phyloP scores from a whole-genome alignment of 1,284 basidiomycete species.

The Apiotrichum laibachii region DNA sequence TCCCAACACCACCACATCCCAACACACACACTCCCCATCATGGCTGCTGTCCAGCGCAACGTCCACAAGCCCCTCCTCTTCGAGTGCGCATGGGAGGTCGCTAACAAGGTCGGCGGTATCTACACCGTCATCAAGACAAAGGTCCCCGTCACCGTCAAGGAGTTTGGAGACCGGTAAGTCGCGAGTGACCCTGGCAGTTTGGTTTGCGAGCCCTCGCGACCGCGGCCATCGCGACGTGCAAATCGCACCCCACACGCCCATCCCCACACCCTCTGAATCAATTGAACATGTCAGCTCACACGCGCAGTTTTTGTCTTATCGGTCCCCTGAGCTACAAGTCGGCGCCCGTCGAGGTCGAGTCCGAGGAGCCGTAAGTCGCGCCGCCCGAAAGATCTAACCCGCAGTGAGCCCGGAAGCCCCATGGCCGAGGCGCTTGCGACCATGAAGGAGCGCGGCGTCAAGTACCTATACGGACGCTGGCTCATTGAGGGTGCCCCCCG shows the following conservation, averaged over 20 bases:
- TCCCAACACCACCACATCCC: neutral
- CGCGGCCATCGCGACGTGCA: neutral
- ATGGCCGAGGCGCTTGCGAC: slow-evolving; percentile 66
- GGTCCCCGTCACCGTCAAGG: slow-evolving; percentile 91
- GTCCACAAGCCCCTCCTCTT: slow-evolving; percentile 76
- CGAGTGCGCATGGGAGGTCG: slow-evolving; percentile 91
- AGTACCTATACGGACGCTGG: slow-evolving; percentile 94
- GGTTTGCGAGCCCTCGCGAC: no score
- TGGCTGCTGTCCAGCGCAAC: slow-evolving; percentile 57
- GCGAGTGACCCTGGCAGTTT: no score
- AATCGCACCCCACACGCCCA: neutral
- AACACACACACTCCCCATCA: neutral
- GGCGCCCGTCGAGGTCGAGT: slow-evolving; percentile 96
- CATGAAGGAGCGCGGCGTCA: slow-evolving; percentile 86
- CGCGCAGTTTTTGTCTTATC: slow-evolving; percentile 76
- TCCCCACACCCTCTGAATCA: neutral
- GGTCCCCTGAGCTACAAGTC: slow-evolving; percentile 95
- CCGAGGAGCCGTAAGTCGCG: slow-evolving; percentile 72
- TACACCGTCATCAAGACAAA: slow-evolving; percentile 99
- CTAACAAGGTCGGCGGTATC: slow-evolving; percentile 97
- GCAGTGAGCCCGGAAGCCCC: slow-evolving; percentile 54
- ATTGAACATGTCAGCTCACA: slow-evolving; percentile 3
- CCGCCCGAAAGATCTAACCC: neutral
- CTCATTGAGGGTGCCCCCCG: slow-evolving; percentile 92
- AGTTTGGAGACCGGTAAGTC: slow-evolving; percentile 59